Conservation (phyloP, 2,329 filamentous ascomycete species). For the Penicillium sp. region DNA sequence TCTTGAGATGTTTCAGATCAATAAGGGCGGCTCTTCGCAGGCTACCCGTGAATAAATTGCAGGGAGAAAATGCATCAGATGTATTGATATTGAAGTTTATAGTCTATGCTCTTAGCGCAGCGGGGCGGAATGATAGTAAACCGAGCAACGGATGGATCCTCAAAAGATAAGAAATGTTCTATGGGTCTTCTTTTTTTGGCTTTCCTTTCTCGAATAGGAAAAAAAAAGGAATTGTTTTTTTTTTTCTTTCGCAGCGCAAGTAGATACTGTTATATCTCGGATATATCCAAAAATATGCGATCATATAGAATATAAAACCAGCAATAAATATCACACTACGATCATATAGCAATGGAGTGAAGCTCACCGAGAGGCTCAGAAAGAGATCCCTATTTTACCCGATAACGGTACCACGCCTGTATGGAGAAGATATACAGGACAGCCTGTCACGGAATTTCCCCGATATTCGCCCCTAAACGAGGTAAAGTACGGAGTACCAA, state of each 20-base stretch:
- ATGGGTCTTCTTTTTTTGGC: constrained; percentile 7
- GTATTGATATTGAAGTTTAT: constrained; percentile 3
- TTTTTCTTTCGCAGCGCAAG: too few relatives aligned
- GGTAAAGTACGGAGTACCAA: neutral
- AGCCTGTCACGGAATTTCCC: constrained; percentile 8
- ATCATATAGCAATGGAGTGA: neutral
- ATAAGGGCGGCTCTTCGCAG: neutral
- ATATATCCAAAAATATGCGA: neutral
- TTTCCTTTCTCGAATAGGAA: neutral
- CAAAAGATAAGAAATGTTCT: constrained; percentile 17
- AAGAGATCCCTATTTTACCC: constrained; percentile 23
- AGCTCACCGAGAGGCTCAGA: constrained; percentile 18
- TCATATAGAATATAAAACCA: neutral
- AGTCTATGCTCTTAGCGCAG: constrained; percentile 2
- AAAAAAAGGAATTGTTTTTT: neutral
- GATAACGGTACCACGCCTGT: constrained; percentile 12
- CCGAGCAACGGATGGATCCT: constrained; percentile 3
- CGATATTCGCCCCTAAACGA: constrained; percentile 1
- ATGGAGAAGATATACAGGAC: constrained; percentile 1
- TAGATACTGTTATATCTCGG: neutral
- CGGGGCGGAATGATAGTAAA: constrained; percentile 1
- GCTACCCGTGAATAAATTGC: neutral
- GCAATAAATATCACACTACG: neutral
- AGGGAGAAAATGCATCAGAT: neutral
- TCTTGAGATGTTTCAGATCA: neutral